Evolutionary conservation across 2,329 filamentous ascomycete genomes (phyloP), one percentile per base, ranked within the genome.

Genomic region (Exophiala sideris): DNA sequence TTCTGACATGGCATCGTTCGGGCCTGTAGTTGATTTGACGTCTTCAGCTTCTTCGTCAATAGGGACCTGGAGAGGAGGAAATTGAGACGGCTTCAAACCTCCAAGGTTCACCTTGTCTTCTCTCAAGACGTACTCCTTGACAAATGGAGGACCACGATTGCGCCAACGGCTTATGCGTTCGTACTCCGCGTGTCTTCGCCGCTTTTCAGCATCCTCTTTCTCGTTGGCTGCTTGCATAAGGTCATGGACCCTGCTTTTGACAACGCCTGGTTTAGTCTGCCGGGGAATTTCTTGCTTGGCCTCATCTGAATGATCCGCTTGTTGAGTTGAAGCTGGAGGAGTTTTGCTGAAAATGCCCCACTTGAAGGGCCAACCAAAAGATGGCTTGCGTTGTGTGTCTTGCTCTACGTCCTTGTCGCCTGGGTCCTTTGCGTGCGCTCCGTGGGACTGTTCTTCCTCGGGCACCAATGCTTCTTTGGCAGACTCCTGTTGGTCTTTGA

Each of bases 171-270:
- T 55, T n/a, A 52, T 38, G 10, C 54, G 54, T 39, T 50, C 52
- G 45, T 32, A 50, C 42, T 56, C 57, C 11, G 47, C 47, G 16
- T 49, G 42, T 21, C 50, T 51, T 18, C 45, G 46, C 20, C 35
- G 54, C 24, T 53, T 52, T 35, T 56, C 52, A 40, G 45, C 46
- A 48, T 54, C 55, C n/a, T 53, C 54, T 33, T 48, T 58, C 39
- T 57, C 50, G 32, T 58, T 57, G 10, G 57, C 57, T 5, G 57
- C 56, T 38, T 55, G 45, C 3, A 62, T 36, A 11, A 62, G 39
- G 12, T 60, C 55, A 39, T 59, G 50, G 12, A 64, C 59, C 45
- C 52, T 58, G 38, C 52, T 61, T 39, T 46, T 48, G 12, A 62
- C 60, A 16, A 62, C 39, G 42, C 52, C 58, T n/a, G 56, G 48